Evolutionary conservation across 2,329 filamentous ascomycete species (phyloP).

Genomic region (Penicillium thymicola): DNA sequence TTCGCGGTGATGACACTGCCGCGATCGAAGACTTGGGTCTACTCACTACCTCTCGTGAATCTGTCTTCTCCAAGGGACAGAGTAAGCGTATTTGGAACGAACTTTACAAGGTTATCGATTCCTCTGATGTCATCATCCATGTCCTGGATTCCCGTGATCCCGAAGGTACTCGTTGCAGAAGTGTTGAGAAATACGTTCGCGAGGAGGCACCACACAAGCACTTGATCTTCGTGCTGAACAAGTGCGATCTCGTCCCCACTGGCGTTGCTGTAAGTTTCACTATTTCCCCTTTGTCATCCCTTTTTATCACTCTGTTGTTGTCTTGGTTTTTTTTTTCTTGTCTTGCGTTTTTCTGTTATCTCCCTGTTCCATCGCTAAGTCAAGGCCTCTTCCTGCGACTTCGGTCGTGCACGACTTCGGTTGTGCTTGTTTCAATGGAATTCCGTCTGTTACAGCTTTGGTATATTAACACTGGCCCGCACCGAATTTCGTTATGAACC

Average conservation of each 20-base stretch:
- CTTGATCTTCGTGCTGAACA: slow-evolving; percentile 83
- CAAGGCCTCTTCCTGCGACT: slow-evolving; percentile 70
- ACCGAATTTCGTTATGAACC: slow-evolving; percentile 61
- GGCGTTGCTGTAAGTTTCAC: slow-evolving; percentile 81
- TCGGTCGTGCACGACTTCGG: slow-evolving; percentile 34
- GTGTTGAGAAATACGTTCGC: slow-evolving; percentile 87
- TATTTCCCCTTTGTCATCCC: slow-evolving; percentile 2
- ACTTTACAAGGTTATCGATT: slow-evolving; percentile 91
- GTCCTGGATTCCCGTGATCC: slow-evolving; percentile 88
- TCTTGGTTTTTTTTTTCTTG: neutral
- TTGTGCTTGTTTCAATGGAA: slow-evolving; percentile 61
- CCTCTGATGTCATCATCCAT: slow-evolving; percentile 93
- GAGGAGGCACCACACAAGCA: slow-evolving; percentile 97
- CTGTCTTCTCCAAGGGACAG: slow-evolving; percentile 92
- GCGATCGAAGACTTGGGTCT: slow-evolving; percentile 33
- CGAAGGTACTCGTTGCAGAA: slow-evolving; percentile 81
- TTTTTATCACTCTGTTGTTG: slow-evolving; percentile 5
- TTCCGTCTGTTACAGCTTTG: slow-evolving; percentile 98
- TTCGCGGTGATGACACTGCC: slow-evolving; percentile 51
- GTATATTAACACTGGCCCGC: slow-evolving; percentile 82
- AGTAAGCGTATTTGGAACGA: slow-evolving; percentile 98
- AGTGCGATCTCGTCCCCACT: slow-evolving; percentile 89
- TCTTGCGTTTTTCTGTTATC: slow-evolving; percentile 24
- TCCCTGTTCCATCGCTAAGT: slow-evolving; percentile 69
- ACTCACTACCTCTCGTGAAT: slow-evolving; percentile 65